Conservation (phyloP, 208 protist genomes). For the Trypanosoma theileri region DNA sequence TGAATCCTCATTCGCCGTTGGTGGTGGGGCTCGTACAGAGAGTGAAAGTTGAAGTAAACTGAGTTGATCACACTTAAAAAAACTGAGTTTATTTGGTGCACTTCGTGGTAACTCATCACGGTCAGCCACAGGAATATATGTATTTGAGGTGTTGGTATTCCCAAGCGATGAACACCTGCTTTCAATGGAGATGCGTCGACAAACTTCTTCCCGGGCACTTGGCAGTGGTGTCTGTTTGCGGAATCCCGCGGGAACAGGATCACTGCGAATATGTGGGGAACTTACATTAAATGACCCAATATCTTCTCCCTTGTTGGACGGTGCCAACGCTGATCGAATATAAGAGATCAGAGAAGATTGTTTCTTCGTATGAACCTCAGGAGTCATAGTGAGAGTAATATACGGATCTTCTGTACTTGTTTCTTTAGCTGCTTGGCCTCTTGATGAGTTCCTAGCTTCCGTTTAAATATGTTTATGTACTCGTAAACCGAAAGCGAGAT, state of each 20-base stretch:
- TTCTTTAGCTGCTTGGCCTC: too few relatives aligned
- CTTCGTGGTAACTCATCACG: neutral
- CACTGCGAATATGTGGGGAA: conserved; percentile 19
- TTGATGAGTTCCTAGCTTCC: too few relatives aligned
- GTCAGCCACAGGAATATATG: neutral
- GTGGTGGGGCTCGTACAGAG: neutral
- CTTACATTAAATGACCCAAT: neutral
- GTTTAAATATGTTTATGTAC: too few relatives aligned
- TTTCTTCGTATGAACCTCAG: neutral
- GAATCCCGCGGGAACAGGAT: conserved; percentile 17
- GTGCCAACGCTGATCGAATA: conserved; percentile 2
- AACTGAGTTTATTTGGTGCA: neutral
- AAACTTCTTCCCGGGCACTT: neutral
- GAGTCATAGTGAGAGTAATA: neutral
- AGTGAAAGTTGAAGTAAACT: conserved; percentile 5
- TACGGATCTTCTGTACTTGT: too few relatives aligned
- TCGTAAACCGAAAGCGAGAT: too few relatives aligned
- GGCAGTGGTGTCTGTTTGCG: neutral
- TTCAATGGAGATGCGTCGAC: neutral
- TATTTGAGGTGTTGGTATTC: neutral
- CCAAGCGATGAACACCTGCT: neutral
- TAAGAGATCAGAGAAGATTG: conserved; percentile 13
- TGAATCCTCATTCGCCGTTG: too few relatives aligned
- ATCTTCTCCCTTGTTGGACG: neutral
- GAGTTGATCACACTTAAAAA: neutral